phyloP scores from a whole-genome alignment of 2,329 filamentous ascomycete species.

The Metarhizium anisopliae region DNA sequence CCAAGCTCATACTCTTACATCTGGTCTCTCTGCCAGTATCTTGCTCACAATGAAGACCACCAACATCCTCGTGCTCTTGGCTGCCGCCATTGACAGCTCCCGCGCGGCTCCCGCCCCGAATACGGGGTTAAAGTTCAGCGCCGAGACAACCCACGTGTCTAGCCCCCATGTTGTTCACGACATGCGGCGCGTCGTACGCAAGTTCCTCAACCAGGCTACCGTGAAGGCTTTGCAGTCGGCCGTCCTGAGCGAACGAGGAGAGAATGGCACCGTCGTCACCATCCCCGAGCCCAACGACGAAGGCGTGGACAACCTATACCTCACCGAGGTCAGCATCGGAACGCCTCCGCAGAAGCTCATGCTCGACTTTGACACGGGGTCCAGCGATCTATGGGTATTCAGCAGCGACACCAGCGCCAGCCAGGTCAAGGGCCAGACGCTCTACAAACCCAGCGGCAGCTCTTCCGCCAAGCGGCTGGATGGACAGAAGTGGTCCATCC shows the following conservation, averaged over 20 bases:
- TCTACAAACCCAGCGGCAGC: conserved; percentile 30
- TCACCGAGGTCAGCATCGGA: conserved; percentile 11
- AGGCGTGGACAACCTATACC: conserved; percentile 9
- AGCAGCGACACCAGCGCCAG: conserved; percentile 30
- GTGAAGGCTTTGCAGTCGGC: not conserved
- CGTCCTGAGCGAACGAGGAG: not conserved
- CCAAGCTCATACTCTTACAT: not conserved
- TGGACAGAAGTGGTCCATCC: conserved; percentile 32
- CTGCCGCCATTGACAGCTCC: not conserved
- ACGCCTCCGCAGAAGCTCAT: conserved; percentile 11
- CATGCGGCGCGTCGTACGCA: not conserved
- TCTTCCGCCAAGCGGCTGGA: conserved; percentile 26
- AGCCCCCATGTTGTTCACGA: not conserved
- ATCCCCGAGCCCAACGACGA: conserved; percentile 3
- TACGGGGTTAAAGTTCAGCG: not conserved
- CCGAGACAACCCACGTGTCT: not conserved
- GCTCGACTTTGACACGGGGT: conserved; percentile 15
- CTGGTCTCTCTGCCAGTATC: not conserved
- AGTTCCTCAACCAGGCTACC: not conserved
- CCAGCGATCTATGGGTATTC: conserved; percentile 25
- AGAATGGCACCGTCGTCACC: not conserved
- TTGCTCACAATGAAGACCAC: not conserved
- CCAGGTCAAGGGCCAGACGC: conserved; percentile 28
- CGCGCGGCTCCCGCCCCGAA: not conserved
- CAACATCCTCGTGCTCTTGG: not conserved